A percentile compares a stretch with the other conserved stretches of the same genome.
Conservation (phyloP, 345 rosid species). For the Microcos paniculata region DNA sequence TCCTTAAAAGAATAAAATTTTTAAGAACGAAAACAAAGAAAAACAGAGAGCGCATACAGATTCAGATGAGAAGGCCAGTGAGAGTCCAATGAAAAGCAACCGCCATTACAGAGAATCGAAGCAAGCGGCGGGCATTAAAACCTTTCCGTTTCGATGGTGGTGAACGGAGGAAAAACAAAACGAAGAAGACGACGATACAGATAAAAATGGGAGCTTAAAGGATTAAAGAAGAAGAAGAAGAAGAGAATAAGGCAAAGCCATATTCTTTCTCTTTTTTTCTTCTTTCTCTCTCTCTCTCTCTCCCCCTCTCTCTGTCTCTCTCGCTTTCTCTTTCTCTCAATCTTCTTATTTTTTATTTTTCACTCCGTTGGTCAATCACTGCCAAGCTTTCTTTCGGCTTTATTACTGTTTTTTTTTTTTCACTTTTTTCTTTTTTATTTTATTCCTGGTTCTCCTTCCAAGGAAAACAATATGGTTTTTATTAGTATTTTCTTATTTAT, state of each 20-base stretch:
- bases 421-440: neutral
- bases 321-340: neutral
- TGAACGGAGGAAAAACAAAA: neutral
- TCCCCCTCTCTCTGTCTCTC: neutral
- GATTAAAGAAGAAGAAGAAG: neutral
- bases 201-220: slow-evolving; percentile 8
- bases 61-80: slow-evolving; percentile 27
- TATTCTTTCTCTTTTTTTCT: neutral
- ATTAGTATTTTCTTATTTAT: neutral
- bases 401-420: neutral
- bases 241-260: neutral
- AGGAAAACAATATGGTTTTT: neutral
- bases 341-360: neutral
- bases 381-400: neutral
- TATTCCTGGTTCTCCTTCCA: neutral
- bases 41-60: slow-evolving; percentile 33
- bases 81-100: neutral
- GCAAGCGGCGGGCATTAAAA: neutral
- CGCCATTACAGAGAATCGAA: slow-evolving; percentile 7
- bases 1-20: neutral
- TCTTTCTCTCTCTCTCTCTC: neutral
- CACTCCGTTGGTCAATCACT: slow-evolving; percentile 7
- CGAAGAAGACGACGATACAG: neutral
- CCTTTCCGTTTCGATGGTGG: neutral
- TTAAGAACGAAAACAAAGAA: neutral